Evolutionary conservation across 169 alveolate species (phyloP), one percentile per base, ranked within the genome.

Genomic region (Condylostoma magnum): DNA sequence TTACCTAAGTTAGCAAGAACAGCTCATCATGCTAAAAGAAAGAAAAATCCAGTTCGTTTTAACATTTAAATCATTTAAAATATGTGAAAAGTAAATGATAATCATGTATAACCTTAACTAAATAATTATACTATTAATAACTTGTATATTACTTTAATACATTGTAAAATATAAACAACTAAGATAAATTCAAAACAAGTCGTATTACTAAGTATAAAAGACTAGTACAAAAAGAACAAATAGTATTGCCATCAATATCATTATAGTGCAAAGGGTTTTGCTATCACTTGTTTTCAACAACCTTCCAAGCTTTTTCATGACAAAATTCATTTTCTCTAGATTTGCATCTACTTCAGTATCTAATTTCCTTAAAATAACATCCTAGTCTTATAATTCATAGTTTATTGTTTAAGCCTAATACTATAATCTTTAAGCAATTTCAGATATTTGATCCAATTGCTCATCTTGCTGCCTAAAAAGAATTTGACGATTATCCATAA

Each of bases 361-460:
- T 37, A 63, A 37, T n/a, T 75, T 67, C 10, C 30, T 65, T 46
- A 65, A 47, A 73, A 53, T 78, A 73, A 47, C 58, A 54, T 76
- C 79, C 60, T 84, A 83, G 33, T 77, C 85, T 41, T 84, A 70
- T 28, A 83, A 75, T 69, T 83, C 90, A 47, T 73, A 60, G 33
- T 83, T 83, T 33, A 83, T 83, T 15, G 84, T 83, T 18, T 70
- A 41, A 12, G 90, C 90, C 43, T 83, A 81, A 30, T 73, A 52
- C 53, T 83, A 80, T 22, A 83, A 69, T 22, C 90, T 68, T 28
- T 74, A 72, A 33, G 90, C 90, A 2, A 82, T 69, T 50, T 74
- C 84, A 6, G 87, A 78, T 37, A 83, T 55, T 46, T 79, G 87
- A 22, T 83, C 88, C 33, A 83, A 66, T 34, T 83, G 88, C 57